A percentile compares a stretch with the other conserved stretches of the same genome.
These are phyloP conservation scores for Daedaleopsis nitida DNA, from an alignment of 768 basidiomycete genomes.

Conservation along the genomic window DNA sequence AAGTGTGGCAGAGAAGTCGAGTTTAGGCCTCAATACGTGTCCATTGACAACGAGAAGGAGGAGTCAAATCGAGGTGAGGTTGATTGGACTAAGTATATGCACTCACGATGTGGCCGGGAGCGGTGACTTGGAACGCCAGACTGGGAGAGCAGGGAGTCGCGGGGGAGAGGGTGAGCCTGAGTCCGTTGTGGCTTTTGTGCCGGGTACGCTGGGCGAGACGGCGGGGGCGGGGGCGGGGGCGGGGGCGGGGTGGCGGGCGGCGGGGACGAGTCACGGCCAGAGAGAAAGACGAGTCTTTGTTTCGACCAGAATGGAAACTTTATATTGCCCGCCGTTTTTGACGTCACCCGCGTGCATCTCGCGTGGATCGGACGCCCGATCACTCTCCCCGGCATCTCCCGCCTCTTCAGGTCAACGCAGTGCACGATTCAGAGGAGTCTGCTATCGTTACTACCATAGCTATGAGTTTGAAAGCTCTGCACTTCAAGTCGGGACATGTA, in stretches of 20 bases:
- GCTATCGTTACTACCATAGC: no score
- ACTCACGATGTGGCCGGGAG: neutral
- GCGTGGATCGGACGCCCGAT: neutral
- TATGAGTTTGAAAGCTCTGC: no score
- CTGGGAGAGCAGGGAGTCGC: neutral
- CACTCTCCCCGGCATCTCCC: neutral
- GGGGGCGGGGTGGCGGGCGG: neutral
- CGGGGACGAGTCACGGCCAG: neutral
- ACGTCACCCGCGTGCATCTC: constrained; percentile 11
- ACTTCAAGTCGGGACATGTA: no score
- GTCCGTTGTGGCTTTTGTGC: neutral
- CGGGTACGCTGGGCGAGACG: neutral
- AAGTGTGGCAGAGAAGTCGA: neutral
- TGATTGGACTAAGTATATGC: neutral
- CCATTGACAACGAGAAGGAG: neutral
- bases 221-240: neutral
- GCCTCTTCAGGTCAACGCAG: neutral
- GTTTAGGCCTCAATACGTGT: neutral
- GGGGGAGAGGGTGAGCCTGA: neutral
- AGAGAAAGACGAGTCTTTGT: neutral
- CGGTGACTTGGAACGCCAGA: neutral
- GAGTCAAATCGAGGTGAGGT: neutral
- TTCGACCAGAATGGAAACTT: constrained; percentile 13
- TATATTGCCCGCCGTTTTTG: neutral
- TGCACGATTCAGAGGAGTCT: no score